Base-by-base conservation (phyloP, 2,329 filamentous ascomycete genomes). In the Monilinia vaccinii-corymbosi region DNA sequence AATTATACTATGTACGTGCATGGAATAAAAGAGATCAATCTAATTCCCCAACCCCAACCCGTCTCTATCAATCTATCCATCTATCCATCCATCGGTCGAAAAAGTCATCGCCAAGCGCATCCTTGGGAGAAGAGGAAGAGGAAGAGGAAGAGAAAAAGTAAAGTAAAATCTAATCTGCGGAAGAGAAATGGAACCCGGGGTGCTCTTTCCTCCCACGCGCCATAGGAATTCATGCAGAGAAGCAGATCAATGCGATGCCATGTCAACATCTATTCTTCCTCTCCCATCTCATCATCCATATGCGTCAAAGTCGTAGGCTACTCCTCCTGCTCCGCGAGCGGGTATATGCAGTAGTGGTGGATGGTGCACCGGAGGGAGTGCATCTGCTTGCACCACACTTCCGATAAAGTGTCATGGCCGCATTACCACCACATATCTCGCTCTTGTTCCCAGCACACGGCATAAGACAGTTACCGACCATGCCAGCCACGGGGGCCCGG, bases 361-460 rank as follows among this genome's bases (percentile, higher is more conserved):
- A 49, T 42, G 58, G 4, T 25, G 11, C 16, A 23, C 34, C 23
- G 2, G 25, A 40, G 1, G 58, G n/a, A 4, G 36, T 16, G 25
- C 56, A 59, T 25, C 21, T 21, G 9, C 32, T 9, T 16, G 32
- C 31, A 36, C 11, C 36, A 31, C 58, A 60, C 52, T 56, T 56
- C 3, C 44, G 58, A 40, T 60, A 60, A n/a, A 60, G 50, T 2
- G 58, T 57, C 16, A 61, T 57, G 3, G 53, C 53, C 9, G 45
- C 44, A 56, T 8, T 36, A 7, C 59, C 59, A n/a, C 59, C 59
- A 5, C 59, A 61, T 42, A 32, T 50, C 18, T 61, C 59, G 16
- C 16, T 11, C 25, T 31, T 61, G 23, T 58, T 51, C 9, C 59
- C 59, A 14, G 46, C 53, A n/a, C 59, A 61, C 4, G 52, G 21